Conservation (phyloP, 768 basidiomycete species). For the Suillus discolor region DNA sequence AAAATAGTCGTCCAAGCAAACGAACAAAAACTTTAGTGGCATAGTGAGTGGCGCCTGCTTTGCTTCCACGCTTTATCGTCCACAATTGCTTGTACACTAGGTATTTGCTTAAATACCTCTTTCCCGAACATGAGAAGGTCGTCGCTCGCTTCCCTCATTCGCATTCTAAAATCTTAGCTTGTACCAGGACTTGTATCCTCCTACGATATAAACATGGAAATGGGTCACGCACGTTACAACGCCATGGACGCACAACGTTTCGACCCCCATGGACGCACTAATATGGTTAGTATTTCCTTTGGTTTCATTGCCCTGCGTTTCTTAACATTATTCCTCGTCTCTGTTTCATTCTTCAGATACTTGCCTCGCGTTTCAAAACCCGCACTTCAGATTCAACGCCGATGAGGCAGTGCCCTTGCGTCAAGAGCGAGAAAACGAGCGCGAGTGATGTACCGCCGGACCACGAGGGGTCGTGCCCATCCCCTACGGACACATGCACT, state of each 20-base stretch:
- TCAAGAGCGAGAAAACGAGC: conserved; percentile 13
- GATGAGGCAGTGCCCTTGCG: conserved; percentile 30
- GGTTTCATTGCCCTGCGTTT: conserved; percentile 3
- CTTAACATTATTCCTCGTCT: conserved; percentile 21
- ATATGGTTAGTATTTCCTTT: conserved; percentile 22
- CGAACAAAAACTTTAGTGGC: background rate
- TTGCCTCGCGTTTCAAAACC: conserved; percentile 12
- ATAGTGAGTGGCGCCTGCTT: background rate
- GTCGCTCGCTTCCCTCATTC: background rate
- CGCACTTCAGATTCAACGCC: conserved; percentile 12
- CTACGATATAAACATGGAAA: background rate
- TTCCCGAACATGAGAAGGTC: background rate
- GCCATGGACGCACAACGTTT: background rate
- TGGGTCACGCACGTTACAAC: conserved; percentile 5
- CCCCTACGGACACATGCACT: background rate
- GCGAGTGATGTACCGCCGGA: conserved; percentile 25
- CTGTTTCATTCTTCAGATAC: conserved; percentile 20
- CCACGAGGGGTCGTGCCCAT: conserved; percentile 18
- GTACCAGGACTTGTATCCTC: background rate
- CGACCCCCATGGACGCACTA: background rate
- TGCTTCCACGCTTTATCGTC: background rate
- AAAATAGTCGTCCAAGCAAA: background rate
- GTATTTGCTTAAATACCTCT: background rate
- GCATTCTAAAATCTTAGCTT: background rate
- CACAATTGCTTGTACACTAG: background rate